Evolutionary conservation across 139 green algal genomes (phyloP), one percentile per base, ranked within the genome.

Genomic region (Chlorella sp.): DNA sequence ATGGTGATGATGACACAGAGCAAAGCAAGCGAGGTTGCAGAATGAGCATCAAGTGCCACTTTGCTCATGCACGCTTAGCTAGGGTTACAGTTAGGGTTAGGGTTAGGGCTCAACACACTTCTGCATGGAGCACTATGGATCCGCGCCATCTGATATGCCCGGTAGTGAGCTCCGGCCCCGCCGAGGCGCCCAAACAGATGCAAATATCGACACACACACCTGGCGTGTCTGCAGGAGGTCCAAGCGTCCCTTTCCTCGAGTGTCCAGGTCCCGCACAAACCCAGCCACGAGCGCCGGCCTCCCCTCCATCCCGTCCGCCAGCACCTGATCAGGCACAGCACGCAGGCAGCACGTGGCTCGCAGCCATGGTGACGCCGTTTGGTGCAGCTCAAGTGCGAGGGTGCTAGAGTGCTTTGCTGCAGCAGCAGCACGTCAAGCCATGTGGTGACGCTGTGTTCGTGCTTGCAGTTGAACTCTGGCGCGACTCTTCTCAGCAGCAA

Each of bases 211-310:
- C 64, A 50, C 17, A 22, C 66, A 26, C 49, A 77, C 72, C 72
- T 66, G 26, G 1, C 32, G 32, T 33, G 72, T 27, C 49, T 77
- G 62, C 26, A 59, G 32, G 0, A 51, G 60, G 33, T 77, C 72
- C 10, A 77, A 32, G 49, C 72, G 63, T 1, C 72, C 72, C 72
- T 77, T 77, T 31, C 65, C 65, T 0, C 72, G 31, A 0, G 72
- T 72, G 32, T 77, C 72, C 26, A 34, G 14, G 0, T 24, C 31
- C 33, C 10, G 2, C 72, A 64, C 70, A 20, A 65, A 31, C 20
- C 26, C 24, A 10, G 26, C 17, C 24, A 29, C 59, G n/a, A 31
- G 59, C 5, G 59, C 14, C 17, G 5, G 20, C 17, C 23, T 5
- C 5, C 20, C 17, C 24, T 65, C 24, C 6, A 65, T 31, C 5